Evolutionary conservation across 176 grass and related monocot genomes (phyloP), one percentile per base, ranked within the genome.

Genomic region (Typha latifolia): DNA sequence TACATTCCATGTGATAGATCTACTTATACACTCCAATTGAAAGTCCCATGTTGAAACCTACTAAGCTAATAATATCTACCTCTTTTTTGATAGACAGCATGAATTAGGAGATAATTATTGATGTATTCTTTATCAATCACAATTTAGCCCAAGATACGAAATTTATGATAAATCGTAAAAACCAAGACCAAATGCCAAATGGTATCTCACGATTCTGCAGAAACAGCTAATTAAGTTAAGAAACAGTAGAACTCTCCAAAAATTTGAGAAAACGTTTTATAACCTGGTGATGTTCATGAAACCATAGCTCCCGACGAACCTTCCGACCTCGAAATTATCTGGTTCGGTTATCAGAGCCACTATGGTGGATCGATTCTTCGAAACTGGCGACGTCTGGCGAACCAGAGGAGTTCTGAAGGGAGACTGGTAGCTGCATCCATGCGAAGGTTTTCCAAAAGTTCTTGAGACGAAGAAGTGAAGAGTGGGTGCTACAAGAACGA

Each of bases 231-330:
- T 20, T 22, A 8, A 19, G 53, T 7, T 59, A 59, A 16, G n/a
- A 27, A 68, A 26, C 3, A 18, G 68, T 62, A 37, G 37, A 12
- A 59, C 47, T 47, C n/a, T 47, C 4, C 26, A 64, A 65, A 49
- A n/a, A 14, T 70, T 49, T 61, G 63, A 49, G 47, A 48, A 37
- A 72, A 8, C 3, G n/a, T 49, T 37, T 14, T 18, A 16, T 56
- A 14, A 96, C 91, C 87, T 91, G 71, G 88, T 96, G 75, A 96
- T 63, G 47, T 96, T 96, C 92, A 96, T 91, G 77, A 84, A 96
- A 3, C 92, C 92, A 56, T 96, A 96, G 50, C 72, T 82, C 48
- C 92, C 92, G 32, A 96, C 12, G 51, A 82, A 80, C 51, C 77
- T 91, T 18, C 92, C 85, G 63, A 96, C 88, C 74, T 96, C 80